Percentiles rank a stretch among this genome's conserved stretches.
phyloP scores from a whole-genome alignment of 2,329 filamentous ascomycete species.

The Daldinia sp. region DNA sequence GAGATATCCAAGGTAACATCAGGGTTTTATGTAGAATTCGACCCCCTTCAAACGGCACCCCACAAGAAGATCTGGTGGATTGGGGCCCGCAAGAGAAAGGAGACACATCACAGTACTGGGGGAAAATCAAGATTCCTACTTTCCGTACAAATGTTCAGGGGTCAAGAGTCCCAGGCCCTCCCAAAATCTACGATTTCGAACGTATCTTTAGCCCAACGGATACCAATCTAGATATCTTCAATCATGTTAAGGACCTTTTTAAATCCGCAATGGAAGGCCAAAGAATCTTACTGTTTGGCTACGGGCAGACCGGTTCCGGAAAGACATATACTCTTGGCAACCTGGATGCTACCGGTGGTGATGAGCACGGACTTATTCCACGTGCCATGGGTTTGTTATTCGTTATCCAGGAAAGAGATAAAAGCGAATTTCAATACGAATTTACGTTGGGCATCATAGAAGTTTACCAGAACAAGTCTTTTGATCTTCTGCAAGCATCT shows the following conservation, averaged over 20 bases:
- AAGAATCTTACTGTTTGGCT: conserved; percentile 97
- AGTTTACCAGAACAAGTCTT: conserved; percentile 94
- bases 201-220: conserved; percentile 82
- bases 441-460: conserved; percentile 97
- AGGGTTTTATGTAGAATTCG: conserved; percentile 94
- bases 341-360: background rate
- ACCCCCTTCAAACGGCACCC: conserved; percentile 66
- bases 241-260: conserved; percentile 91
- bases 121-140: conserved; percentile 80
- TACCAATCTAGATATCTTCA: conserved; percentile 85
- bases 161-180: conserved; percentile 71
- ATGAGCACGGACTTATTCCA: conserved; percentile 86
- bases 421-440: conserved; percentile 68
- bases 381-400: conserved; percentile 90
- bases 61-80: conserved; percentile 63
- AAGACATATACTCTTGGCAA: conserved; percentile 94
- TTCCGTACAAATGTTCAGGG: conserved; percentile 79
- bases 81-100: conserved; percentile 62
- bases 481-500: conserved; percentile 72
- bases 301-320: conserved; percentile 93
- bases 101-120: conserved; percentile 75
- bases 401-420: conserved; percentile 77
- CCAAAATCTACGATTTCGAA: conserved; percentile 86
- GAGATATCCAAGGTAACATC: conserved; percentile 96
- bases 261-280: conserved; percentile 93